Percentiles rank a stretch among this genome's conserved stretches.
Conservation (phyloP, 441 rosid species). For the Metrosideros polymorpha region DNA sequence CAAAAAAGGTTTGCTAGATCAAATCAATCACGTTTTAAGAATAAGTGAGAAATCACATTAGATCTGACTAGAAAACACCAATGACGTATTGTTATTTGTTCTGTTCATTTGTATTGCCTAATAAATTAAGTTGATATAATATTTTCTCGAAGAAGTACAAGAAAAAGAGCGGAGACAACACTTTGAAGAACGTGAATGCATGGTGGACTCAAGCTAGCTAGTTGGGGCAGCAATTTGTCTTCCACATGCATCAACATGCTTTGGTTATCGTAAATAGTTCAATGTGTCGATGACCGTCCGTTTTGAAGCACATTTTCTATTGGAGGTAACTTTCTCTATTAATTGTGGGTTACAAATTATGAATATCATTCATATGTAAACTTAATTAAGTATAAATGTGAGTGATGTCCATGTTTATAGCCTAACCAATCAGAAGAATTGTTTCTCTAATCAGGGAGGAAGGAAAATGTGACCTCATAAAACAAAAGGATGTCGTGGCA, state of each 20-base stretch:
- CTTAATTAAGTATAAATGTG: not conserved
- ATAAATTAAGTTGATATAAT: too few relatives aligned
- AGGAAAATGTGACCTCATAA: not conserved
- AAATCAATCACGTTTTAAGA: too few relatives aligned
- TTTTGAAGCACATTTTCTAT: too few relatives aligned
- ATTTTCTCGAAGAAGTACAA: too few relatives aligned
- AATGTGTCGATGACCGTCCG: too few relatives aligned
- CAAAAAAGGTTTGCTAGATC: too few relatives aligned
- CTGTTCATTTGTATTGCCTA: too few relatives aligned
- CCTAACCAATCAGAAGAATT: not conserved
- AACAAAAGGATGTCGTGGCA: not conserved
- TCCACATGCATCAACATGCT: not conserved
- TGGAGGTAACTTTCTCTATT: not conserved
- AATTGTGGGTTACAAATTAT: not conserved
- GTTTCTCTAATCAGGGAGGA: not conserved
- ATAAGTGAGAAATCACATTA: too few relatives aligned
- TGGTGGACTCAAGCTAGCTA: not conserved
- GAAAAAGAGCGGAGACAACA: not conserved
- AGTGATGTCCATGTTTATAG: not conserved
- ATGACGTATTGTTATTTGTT: too few relatives aligned
- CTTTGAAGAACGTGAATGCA: not conserved
- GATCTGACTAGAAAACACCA: too few relatives aligned
- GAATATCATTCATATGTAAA: not conserved
- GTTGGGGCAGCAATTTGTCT: not conserved
- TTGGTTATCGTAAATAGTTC: too few relatives aligned